These are phyloP conservation scores for Lupinus albus DNA, from an alignment of 306 rosid species.

Conservation along the genomic window DNA sequence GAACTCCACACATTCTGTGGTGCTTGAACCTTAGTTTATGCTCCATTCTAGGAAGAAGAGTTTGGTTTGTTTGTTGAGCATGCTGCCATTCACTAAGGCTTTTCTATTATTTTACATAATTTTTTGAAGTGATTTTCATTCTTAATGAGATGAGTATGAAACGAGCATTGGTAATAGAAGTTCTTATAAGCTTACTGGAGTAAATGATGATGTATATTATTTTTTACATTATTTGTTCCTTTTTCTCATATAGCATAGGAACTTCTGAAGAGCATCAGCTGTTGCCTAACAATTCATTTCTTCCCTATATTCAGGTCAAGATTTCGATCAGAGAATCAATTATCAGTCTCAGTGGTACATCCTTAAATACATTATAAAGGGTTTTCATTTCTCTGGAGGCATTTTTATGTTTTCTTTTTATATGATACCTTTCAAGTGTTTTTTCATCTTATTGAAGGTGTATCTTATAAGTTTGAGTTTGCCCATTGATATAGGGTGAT, in stretches of 20 bases:
- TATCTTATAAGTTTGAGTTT: neutral
- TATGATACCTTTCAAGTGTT: neutral
- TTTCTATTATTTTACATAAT: neutral
- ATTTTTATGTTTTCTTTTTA: slow-evolving; percentile 8
- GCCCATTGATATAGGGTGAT: slow-evolving; percentile 15
- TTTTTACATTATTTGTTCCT: slow-evolving; percentile 18
- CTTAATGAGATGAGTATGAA: neutral
- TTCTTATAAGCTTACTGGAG: slow-evolving; percentile 12
- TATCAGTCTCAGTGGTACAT: slow-evolving; percentile 54
- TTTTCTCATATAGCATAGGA: slow-evolving; percentile 29
- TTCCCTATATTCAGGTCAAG: slow-evolving; percentile 54
- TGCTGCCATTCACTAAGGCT: neutral
- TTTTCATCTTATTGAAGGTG: neutral
- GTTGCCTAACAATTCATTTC: slow-evolving; percentile 40
- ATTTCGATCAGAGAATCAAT: slow-evolving; percentile 43
- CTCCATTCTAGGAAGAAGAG: neutral
- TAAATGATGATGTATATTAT: slow-evolving; percentile 5
- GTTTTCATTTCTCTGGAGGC: slow-evolving; percentile 20
- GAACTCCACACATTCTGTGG: neutral
- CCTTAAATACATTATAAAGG: slow-evolving; percentile 26
- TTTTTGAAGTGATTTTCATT: slow-evolving; percentile 1
- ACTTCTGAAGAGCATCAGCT: slow-evolving; percentile 24
- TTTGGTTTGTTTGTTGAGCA: neutral
- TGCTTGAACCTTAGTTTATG: slow-evolving; percentile 19
- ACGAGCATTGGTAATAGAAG: neutral